Conservation (phyloP, 176 grass and related monocot genomes). For the Areca catechu region DNA sequence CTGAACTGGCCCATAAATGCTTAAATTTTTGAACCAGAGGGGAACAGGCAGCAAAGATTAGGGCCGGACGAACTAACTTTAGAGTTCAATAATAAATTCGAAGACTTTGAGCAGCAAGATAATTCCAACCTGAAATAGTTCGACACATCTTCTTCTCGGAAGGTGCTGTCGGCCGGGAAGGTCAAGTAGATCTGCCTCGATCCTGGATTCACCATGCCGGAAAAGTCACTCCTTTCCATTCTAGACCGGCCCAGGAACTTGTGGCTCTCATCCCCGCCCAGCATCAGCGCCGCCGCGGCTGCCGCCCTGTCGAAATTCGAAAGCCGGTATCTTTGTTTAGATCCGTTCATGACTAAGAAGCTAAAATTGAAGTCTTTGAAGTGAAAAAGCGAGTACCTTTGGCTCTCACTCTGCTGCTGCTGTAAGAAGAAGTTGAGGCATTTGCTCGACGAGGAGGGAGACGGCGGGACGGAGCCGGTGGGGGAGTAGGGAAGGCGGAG, state of each 20-base stretch:
- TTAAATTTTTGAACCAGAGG: conserved; percentile 10
- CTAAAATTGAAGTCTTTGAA: not conserved
- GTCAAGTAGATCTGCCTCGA: conserved; percentile 98
- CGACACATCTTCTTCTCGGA: conserved; percentile 93
- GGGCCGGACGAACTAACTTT: too few species aligned
- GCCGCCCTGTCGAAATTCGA: conserved; percentile 32
- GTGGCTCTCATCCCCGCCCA: conserved; percentile 65
- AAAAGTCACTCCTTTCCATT: conserved; percentile 49
- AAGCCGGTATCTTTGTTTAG: not conserved
- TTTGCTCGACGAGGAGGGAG: conserved; percentile 63
- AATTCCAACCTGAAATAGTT: conserved; percentile 81
- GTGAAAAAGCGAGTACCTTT: conserved; percentile 44
- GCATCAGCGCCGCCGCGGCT: conserved; percentile 59
- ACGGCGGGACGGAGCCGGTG: conserved; percentile 52
- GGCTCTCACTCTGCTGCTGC: conserved; percentile 80
- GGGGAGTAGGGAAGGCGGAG: conserved; percentile 61
- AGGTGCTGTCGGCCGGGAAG: conserved; percentile 96
- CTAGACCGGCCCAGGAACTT: conserved; percentile 69
- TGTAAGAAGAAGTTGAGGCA: conserved; percentile 70
- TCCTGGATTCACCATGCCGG: conserved; percentile 62
- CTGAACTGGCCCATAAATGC: conserved; percentile 94
- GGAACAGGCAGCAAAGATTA: not conserved
- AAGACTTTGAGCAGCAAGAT: too few species aligned
- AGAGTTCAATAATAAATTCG: too few species aligned
- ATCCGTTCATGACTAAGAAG: too few species aligned